Evolutionary conservation across 345 rosid species (phyloP), one percentile per base, ranked within the genome.

Genomic region (Euclidium syriacum): DNA sequence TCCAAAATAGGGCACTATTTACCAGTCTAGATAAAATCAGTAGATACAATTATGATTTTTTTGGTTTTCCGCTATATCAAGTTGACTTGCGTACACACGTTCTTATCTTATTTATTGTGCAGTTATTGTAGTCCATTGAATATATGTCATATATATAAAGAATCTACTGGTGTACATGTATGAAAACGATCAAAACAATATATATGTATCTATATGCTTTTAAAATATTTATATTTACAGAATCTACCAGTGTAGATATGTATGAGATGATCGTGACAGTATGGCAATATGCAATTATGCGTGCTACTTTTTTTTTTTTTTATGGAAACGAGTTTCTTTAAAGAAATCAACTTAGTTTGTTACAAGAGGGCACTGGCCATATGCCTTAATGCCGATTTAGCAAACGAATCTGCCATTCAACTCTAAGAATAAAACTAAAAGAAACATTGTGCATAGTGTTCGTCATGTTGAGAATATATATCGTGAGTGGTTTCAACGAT

Each of bases 41-140:
- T n/a, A 46, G 64, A n/a, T 19, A 18, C 5, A n/a, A 6, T 55
- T 46, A 40, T 20, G 43, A 10, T 1, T 19, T 19, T 36, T 44
- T 57, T 9, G 3, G 7, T 27, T 3, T 29, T 29, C 33, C 33
- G 29, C 29, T 12, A 30, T 42, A 58, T 14, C 20, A 46, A 36
- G 41, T 49, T 67, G 72, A 57, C 65, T 30, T 67, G 18, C n/a
- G 14, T 47, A 30, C 12, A 48, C 30, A 41, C 5, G 15, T 15
- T 40, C 52, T 52, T 22, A 52, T 64, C 69, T 12, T 3, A 16
- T 24, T 35, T 2, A 3, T 3, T n/a, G 16, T 41, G 5, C 24
- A 52, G 9, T 33, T 4, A 32, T 36, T 32, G 11, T 43, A 23
- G 36, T 52, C 52, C 47, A 55, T 23, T 55, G 38, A 54, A 65